phyloP scores from a whole-genome alignment of 495 filamentous ascomycete genomes.

The Schizothecium vesticola region DNA sequence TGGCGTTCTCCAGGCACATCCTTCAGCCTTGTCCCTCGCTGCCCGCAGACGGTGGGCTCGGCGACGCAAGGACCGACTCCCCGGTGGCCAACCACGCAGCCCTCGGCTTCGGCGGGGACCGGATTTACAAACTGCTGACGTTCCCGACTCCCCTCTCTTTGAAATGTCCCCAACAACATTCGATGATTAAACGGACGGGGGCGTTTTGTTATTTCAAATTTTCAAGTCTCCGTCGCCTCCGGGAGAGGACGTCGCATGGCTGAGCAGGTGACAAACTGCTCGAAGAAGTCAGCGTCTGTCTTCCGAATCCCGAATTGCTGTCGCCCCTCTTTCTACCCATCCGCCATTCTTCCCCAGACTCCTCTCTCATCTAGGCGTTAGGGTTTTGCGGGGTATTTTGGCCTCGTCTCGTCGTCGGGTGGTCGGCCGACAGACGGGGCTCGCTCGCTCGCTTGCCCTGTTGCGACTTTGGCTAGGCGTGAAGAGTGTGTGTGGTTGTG shows the following conservation, averaged over 20 bases:
- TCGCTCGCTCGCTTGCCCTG: not conserved
- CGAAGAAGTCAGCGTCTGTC: not conserved
- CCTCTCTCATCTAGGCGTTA: not conserved
- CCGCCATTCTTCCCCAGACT: not conserved
- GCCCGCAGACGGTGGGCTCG: not conserved
- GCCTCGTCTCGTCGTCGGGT: not conserved
- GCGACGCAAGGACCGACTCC: not conserved
- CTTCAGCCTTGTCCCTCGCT: not conserved
- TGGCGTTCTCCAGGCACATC: not conserved
- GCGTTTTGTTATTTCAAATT: not conserved
- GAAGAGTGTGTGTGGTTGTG: not conserved
- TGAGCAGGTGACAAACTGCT: not conserved
- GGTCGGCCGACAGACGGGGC: not conserved
- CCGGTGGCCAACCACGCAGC: not conserved
- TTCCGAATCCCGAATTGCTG: not conserved
- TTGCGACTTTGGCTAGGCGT: not conserved
- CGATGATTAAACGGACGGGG: not conserved
- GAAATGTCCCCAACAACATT: not conserved
- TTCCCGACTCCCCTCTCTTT: not conserved
- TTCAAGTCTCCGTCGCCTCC: not conserved
- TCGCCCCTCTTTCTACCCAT: not conserved
- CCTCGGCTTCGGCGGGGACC: not conserved
- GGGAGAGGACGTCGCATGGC: too few relatives aligned
- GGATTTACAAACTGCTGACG: not conserved
- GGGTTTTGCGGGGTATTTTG: not conserved